phyloP scores from a whole-genome alignment of 225 moss, liverwort and hornwort species.

The Sphagnum contortum region DNA sequence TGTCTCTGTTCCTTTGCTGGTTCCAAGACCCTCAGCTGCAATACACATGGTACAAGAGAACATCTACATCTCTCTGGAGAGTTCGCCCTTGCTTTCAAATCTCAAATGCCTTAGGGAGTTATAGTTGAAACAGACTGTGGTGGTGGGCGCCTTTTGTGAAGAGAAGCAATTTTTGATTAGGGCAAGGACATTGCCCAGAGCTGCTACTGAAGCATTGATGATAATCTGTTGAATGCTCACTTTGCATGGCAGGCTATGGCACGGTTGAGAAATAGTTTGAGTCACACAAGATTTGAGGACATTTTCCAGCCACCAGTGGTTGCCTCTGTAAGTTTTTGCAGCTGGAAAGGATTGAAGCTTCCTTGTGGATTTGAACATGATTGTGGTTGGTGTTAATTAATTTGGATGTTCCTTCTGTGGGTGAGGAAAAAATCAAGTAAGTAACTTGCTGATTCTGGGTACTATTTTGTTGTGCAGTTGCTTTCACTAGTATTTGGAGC shows the following conservation, averaged over 20 bases:
- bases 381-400: constrained; percentile 2
- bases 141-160: too few species aligned
- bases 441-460: background rate
- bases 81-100: too few species aligned
- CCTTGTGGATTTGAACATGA: constrained; percentile 1
- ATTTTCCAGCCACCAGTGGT: constrained; percentile 86
- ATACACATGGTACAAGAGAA: constrained; percentile 16
- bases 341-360: background rate
- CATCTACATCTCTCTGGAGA: too few species aligned
- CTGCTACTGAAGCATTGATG: too few species aligned
- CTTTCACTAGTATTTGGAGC: constrained; percentile 48
- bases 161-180: too few species aligned
- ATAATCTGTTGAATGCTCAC: too few species aligned
- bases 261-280: constrained; percentile 25
- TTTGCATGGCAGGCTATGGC: constrained; percentile 31
- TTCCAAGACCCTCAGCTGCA: constrained; percentile 7
- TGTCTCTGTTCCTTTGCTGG: constrained; percentile 17
- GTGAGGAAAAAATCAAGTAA: background rate
- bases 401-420: background rate
- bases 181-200: too few species aligned
- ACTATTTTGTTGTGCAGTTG: constrained; percentile 25
- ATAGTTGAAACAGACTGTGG: too few species aligned
- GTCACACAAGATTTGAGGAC: constrained; percentile 35
- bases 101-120: too few species aligned
- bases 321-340: constrained; percentile 64